A percentile compares a stretch with the other conserved stretches of the same genome.
phyloP scores from a whole-genome alignment of 441 rosid genomes.

The Metrosideros polymorpha region DNA sequence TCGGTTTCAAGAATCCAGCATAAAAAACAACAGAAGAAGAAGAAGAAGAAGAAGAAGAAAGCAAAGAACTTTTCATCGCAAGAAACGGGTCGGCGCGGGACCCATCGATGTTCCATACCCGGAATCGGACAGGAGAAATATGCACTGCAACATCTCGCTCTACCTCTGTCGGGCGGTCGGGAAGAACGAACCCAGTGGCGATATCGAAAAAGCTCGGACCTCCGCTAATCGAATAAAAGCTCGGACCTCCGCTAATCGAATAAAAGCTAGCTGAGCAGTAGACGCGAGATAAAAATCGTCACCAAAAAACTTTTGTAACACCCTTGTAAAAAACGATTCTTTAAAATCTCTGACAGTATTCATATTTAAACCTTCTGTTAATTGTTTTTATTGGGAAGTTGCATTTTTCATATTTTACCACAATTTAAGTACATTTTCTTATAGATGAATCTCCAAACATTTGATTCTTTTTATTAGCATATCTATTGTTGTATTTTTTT shows the following conservation, averaged over 20 bases:
- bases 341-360: too few relatives aligned
- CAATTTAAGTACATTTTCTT: background rate
- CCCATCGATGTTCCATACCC: constrained; percentile 32
- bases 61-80: background rate
- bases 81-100: background rate
- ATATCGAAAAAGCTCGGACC: background rate
- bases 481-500: too few relatives aligned
- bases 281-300: background rate
- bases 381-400: background rate
- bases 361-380: too few relatives aligned
- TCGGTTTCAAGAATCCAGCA: background rate
- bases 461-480: background rate
- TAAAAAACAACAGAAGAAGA: background rate
- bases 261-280: background rate
- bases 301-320: too few relatives aligned
- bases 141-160: constrained; percentile 77
- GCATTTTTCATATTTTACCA: background rate
- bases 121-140: constrained; percentile 82
- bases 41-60: background rate
- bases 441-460: background rate
- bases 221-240: background rate
- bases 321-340: too few relatives aligned
- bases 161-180: background rate
- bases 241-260: background rate
- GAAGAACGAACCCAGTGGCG: background rate